Conservation (phyloP, 1,139 yeast genomes). For the Kodamaea alishanica region DNA sequence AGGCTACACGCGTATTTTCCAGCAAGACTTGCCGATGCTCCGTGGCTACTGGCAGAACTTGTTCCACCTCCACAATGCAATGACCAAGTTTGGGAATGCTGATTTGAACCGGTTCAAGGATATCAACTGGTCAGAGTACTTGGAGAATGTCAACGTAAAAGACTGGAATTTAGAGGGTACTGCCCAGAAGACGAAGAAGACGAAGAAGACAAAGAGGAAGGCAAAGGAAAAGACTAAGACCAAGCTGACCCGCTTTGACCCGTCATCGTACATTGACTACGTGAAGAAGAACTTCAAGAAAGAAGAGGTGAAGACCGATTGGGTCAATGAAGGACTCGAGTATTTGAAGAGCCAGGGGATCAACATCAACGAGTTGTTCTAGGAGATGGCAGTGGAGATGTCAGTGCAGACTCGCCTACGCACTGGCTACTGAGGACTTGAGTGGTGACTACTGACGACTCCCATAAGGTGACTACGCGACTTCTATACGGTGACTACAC, state of each 20-base stretch:
- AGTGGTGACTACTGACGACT: too few relatives aligned
- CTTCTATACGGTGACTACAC: too few relatives aligned
- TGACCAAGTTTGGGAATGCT: neutral
- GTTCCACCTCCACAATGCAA: neutral
- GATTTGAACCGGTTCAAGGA: neutral
- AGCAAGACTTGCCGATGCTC: constrained; percentile 13
- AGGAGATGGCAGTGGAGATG: neutral
- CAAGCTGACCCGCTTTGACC: constrained; percentile 2
- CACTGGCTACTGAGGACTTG: too few relatives aligned
- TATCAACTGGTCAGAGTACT: neutral
- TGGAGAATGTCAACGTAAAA: neutral
- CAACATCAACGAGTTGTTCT: constrained; percentile 5
- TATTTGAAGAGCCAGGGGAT: constrained; percentile 10
- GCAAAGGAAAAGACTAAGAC: neutral
- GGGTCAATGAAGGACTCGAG: constrained; percentile 16
- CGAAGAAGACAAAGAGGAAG: constrained; percentile 1
- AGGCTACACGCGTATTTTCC: constrained; percentile 13
- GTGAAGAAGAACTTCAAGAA: constrained; percentile 17
- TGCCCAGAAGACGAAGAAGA: constrained; percentile 1
- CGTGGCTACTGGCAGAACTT: neutral
- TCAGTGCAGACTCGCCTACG: too few relatives aligned
- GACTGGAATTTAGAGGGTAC: constrained; percentile 1
- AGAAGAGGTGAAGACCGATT: constrained; percentile 9
- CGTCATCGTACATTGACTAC: constrained; percentile 18
- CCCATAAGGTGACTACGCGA: too few relatives aligned